Evolutionary conservation across 129 eudicot species (phyloP).

Genomic region (Deinandra increscens): DNA sequence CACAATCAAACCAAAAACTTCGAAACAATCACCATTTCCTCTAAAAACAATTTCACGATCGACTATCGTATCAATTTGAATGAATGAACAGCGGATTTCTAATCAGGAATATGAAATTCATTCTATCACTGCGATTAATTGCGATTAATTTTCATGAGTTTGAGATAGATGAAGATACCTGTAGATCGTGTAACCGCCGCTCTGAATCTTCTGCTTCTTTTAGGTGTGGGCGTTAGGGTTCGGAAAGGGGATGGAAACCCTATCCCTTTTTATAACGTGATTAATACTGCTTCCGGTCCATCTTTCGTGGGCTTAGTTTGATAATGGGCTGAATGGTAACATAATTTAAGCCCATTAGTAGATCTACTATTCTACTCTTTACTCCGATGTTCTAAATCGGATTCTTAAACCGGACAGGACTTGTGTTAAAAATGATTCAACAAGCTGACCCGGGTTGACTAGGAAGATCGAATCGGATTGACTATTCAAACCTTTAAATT

Average conservation of each 20-base stretch:
- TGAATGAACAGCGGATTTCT: not conserved
- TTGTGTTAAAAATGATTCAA: too few species aligned
- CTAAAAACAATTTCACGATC: not conserved
- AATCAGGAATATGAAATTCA: too few species aligned
- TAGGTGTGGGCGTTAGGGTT: constrained; percentile 17
- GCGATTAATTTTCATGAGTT: not conserved
- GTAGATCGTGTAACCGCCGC: constrained; percentile 26
- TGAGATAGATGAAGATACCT: constrained; percentile 29
- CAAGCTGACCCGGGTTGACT: too few species aligned
- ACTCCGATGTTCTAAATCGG: too few species aligned
- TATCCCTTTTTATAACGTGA: constrained; percentile 1
- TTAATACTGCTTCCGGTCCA: not conserved
- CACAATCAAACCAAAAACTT: not conserved
- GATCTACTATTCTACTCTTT: too few species aligned
- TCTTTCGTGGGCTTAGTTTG: constrained; percentile 18
- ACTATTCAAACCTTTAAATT: too few species aligned
- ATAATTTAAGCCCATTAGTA: constrained; percentile 12
- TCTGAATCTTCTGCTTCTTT: constrained; percentile 1
- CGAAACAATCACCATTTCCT: not conserved
- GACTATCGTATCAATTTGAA: too few species aligned
- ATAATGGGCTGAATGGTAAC: not conserved
- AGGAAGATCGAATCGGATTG: too few species aligned
- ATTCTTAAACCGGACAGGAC: too few species aligned
- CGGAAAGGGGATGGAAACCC: constrained; percentile 16
- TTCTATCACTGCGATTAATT: too few species aligned